Percentiles rank a stretch among this genome's conserved stretches.
These are phyloP conservation scores for Musa schizocarpa DNA, from an alignment of 176 grass and related monocot species.

Conservation along the genomic window DNA sequence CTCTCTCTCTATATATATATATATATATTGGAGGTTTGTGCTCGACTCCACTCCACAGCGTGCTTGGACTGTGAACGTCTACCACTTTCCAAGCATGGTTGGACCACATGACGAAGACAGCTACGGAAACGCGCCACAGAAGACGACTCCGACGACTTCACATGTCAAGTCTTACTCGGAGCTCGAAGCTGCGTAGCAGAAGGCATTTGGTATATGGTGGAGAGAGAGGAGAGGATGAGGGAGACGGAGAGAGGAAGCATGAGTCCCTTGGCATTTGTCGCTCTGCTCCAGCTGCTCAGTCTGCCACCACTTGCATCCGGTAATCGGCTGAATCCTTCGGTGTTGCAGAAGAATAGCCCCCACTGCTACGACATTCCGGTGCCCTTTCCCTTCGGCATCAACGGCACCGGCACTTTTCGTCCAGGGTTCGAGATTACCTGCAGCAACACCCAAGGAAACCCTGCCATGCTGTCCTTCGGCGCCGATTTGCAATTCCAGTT, in stretches of 20 bases:
- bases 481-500: background rate
- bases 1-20: too few relatives aligned
- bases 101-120: too few relatives aligned
- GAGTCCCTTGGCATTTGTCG: background rate
- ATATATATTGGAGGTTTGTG: too few relatives aligned
- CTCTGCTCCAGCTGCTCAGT: background rate
- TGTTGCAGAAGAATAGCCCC: background rate
- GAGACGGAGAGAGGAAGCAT: conserved; percentile 34
- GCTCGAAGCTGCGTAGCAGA: too few relatives aligned
- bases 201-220: background rate
- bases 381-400: background rate
- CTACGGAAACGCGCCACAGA: too few relatives aligned
- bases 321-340: background rate
- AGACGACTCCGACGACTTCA: too few relatives aligned
- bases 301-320: background rate
- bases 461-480: background rate
- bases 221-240: conserved; percentile 26
- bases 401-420: background rate
- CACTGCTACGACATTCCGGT: background rate
- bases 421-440: background rate
- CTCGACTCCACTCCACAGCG: too few relatives aligned
- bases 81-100: too few relatives aligned
- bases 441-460: background rate
- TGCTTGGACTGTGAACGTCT: too few relatives aligned
- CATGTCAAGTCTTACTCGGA: too few relatives aligned